phyloP scores from a whole-genome alignment of 2,329 filamentous ascomycete species.

The Xylaria sp. region DNA sequence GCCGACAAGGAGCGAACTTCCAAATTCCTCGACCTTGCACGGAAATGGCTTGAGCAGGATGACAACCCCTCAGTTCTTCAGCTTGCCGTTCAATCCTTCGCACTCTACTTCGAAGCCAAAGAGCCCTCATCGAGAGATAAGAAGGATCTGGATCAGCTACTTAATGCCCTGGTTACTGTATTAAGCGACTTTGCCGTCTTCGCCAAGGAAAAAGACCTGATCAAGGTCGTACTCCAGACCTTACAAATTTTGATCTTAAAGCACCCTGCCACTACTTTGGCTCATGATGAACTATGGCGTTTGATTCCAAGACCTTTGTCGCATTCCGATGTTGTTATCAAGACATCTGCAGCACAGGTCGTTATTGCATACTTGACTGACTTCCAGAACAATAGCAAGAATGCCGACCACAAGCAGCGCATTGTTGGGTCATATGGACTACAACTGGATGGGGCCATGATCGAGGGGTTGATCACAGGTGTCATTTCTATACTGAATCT shows the following conservation, averaged over 20 bases:
- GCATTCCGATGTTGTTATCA: conserved; percentile 78
- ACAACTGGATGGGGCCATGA: conserved; percentile 70
- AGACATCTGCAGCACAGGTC: conserved; percentile 79
- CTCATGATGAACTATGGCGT: conserved; percentile 76
- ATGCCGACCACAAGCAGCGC: conserved; percentile 65
- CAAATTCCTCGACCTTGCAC: conserved; percentile 76
- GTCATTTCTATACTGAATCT: conserved; percentile 50
- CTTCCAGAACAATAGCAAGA: conserved; percentile 73
- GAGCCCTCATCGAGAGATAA: conserved; percentile 68
- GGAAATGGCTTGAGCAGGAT: conserved; percentile 79
- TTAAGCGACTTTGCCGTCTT: conserved; percentile 65
- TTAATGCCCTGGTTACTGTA: conserved; percentile 64
- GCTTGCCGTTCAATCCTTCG: conserved; percentile 82
- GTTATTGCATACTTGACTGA: conserved; percentile 83
- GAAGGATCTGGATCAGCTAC: conserved; percentile 74
- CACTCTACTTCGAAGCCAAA: conserved; percentile 81
- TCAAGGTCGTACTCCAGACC: conserved; percentile 78
- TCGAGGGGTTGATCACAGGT: conserved; percentile 65
- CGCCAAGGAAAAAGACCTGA: conserved; percentile 73
- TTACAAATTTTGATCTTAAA: conserved; percentile 74
- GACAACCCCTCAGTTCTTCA: conserved; percentile 77
- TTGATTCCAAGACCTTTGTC: conserved; percentile 75
- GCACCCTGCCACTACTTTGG: conserved; percentile 72
- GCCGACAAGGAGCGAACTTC: conserved; percentile 78
- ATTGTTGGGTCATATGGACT: conserved; percentile 78